Evolutionary conservation across 2,329 filamentous ascomycete genomes (phyloP).

Genomic region (Trichoderma citrinoviride): DNA sequence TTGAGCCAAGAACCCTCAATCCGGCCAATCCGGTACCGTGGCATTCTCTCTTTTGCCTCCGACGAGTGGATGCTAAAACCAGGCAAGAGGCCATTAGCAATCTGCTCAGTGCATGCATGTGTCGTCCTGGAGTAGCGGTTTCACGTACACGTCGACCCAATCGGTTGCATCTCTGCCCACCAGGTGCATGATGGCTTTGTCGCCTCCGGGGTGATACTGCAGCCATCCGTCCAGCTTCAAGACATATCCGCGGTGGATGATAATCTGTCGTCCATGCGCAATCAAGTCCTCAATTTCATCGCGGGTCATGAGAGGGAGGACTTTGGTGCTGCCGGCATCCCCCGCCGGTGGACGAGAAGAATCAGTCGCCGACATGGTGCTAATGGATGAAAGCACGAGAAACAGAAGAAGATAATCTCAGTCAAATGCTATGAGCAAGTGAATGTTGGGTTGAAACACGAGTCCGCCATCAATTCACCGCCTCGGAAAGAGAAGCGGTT

Average conservation of each 20-base stretch:
- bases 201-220: slow-evolving; percentile 57
- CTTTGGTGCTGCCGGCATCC: not conserved
- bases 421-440: too few species aligned
- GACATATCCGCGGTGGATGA: slow-evolving; percentile 19
- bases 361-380: slow-evolving; percentile 23
- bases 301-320: slow-evolving; percentile 21
- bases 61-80: slow-evolving; percentile 72
- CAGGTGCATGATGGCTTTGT: slow-evolving; percentile 57
- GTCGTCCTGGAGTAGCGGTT: slow-evolving; percentile 6
- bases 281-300: slow-evolving; percentile 22
- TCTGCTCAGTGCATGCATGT: too few species aligned
- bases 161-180: slow-evolving; percentile 39
- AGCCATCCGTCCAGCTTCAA: slow-evolving; percentile 46
- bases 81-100: slow-evolving; percentile 15
- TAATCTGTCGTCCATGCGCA: slow-evolving; percentile 16
- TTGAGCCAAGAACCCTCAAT: slow-evolving; percentile 82
- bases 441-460: not conserved
- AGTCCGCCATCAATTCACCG: not conserved
- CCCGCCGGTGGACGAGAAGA: not conserved
- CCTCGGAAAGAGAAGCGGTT: not conserved
- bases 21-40: slow-evolving; percentile 76
- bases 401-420: not conserved
- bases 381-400: not conserved
- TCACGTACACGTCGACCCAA: slow-evolving; percentile 35
- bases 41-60: slow-evolving; percentile 74